Conservation (phyloP, 2,329 filamentous ascomycete species). For the Alternaria sp. region DNA sequence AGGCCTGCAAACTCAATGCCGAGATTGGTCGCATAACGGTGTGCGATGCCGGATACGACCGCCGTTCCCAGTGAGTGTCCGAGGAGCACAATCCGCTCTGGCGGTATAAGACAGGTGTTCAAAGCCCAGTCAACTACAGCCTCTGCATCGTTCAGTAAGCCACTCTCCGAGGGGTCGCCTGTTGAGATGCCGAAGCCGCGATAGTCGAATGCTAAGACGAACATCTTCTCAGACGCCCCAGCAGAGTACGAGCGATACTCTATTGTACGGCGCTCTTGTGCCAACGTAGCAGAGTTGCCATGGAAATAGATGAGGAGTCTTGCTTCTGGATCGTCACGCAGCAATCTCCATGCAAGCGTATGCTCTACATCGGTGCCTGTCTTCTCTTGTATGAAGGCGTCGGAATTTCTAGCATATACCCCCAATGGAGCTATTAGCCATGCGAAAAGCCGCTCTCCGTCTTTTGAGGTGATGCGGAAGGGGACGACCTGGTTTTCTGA, state of each 20-base stretch:
- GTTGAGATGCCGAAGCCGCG: slow-evolving; percentile 86
- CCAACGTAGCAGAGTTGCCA: slow-evolving; percentile 76
- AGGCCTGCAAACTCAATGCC: slow-evolving; percentile 78
- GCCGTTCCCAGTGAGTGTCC: slow-evolving; percentile 92
- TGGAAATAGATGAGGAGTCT: slow-evolving; percentile 65
- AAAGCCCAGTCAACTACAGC: slow-evolving; percentile 79
- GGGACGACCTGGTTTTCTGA: slow-evolving; percentile 85
- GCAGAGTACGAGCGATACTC: slow-evolving; percentile 80
- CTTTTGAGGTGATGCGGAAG: slow-evolving; percentile 76
- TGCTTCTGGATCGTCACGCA: slow-evolving; percentile 61
- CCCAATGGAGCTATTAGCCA: slow-evolving; percentile 89
- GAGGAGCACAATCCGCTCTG: slow-evolving; percentile 78
- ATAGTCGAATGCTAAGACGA: slow-evolving; percentile 86
- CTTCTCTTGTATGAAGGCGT: slow-evolving; percentile 64
- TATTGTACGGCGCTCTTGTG: slow-evolving; percentile 77
- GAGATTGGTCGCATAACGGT: slow-evolving; percentile 67
- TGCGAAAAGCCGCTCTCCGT: slow-evolving; percentile 81
- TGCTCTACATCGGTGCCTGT: slow-evolving; percentile 51
- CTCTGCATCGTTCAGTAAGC: slow-evolving; percentile 80
- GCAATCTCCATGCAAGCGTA: slow-evolving; percentile 59
- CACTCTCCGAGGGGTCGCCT: slow-evolving; percentile 78
- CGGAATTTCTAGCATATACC: slow-evolving; percentile 74
- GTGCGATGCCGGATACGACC: slow-evolving; percentile 76
- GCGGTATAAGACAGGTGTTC: slow-evolving; percentile 69
- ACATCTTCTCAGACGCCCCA: slow-evolving; percentile 63